phyloP scores from a whole-genome alignment of 2,329 filamentous ascomycete genomes.

The Grosmannia clavigera region DNA sequence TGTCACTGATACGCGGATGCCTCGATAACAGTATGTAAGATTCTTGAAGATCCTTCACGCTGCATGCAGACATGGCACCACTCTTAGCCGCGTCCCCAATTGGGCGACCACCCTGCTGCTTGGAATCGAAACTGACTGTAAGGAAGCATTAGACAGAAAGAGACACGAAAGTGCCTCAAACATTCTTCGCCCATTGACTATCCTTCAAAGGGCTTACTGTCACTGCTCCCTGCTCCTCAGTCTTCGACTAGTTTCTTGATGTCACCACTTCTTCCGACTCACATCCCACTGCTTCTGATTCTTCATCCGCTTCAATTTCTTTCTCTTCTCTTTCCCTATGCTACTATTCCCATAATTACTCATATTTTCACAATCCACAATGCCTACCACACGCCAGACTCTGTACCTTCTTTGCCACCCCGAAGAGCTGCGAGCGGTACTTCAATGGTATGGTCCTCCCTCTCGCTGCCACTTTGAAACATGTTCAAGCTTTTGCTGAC shows the following conservation, averaged over 20 bases:
- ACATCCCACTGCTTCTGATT: not conserved
- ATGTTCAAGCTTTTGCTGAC: not conserved
- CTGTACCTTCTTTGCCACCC: conserved; percentile 68
- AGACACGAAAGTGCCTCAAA: not conserved
- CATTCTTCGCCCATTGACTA: not conserved
- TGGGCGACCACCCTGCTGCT: not conserved
- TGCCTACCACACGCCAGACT: conserved; percentile 40
- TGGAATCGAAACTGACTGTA: not conserved
- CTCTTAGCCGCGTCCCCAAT: not conserved
- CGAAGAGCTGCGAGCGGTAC: conserved; percentile 63
- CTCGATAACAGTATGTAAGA: not conserved
- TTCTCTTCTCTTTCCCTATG: not conserved
- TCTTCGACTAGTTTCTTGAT: not conserved
- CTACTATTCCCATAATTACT: not conserved
- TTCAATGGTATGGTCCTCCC: conserved; percentile 63
- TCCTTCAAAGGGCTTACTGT: not conserved
- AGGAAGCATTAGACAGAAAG: not conserved
- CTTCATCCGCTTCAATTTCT: not conserved
- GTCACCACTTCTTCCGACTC: not conserved
- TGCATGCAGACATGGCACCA: not conserved
- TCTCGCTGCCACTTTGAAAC: not conserved
- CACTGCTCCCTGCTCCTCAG: no score
- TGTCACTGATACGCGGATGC: not conserved
- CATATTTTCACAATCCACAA: conserved; percentile 22
- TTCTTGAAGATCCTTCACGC: not conserved